Conservation (phyloP, 78 protist genomes). For the Dictyostelium brefeldianum region DNA sequence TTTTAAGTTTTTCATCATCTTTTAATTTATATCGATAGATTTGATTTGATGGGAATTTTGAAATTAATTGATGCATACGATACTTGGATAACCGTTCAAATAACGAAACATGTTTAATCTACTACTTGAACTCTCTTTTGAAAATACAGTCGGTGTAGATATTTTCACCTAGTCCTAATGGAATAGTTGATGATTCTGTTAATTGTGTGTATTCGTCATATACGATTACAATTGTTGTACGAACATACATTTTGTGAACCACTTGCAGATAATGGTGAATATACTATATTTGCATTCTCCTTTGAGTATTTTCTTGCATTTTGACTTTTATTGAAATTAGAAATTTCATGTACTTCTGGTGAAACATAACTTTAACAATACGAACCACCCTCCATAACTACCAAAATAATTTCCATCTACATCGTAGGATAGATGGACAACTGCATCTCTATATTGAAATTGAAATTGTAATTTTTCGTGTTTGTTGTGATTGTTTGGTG, state of each 20-base stretch:
- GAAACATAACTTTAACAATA: slow-evolving; percentile 50
- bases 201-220: slow-evolving; percentile 93
- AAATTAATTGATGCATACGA: slow-evolving; percentile 92
- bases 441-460: too few relatives aligned
- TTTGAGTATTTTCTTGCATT: background rate
- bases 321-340: background rate
- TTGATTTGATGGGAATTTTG: slow-evolving; percentile 77
- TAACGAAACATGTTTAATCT: background rate
- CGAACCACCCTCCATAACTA: too few relatives aligned
- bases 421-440: too few relatives aligned
- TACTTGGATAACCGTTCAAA: slow-evolving; percentile 55
- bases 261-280: slow-evolving; percentile 78
- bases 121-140: background rate
- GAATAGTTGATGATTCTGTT: slow-evolving; percentile 81
- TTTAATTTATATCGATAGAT: slow-evolving; percentile 80
- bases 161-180: slow-evolving; percentile 27
- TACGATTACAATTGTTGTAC: slow-evolving; percentile 63
- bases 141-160: slow-evolving; percentile 20
- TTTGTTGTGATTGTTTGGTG: too few relatives aligned
- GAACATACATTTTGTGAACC: background rate
- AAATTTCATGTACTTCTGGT: slow-evolving; percentile 21
- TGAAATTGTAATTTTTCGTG: too few relatives aligned
- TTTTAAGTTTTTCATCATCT: too few relatives aligned
- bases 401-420: too few relatives aligned
- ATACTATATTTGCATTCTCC: slow-evolving; percentile 16